Percentiles rank a stretch among this genome's conserved stretches.
Evolutionary conservation across 768 basidiomycete genomes (phyloP).

Genomic region (Coprinopsis marcescibilis): DNA sequence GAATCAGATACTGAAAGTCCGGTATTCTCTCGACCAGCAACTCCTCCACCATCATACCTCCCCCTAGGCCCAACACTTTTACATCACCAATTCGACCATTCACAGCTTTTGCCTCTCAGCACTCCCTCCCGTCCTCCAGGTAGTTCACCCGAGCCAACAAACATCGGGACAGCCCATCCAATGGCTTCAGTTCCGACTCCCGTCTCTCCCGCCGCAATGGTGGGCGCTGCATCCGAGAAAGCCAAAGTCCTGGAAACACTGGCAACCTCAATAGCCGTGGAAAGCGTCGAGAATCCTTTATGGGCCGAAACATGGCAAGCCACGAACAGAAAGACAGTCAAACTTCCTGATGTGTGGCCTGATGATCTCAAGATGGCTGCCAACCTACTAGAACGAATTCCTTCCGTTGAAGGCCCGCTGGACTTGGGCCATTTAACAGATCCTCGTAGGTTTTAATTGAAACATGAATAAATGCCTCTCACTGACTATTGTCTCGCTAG

Average conservation of each 20-base stretch:
- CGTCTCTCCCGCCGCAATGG: constrained; percentile 71
- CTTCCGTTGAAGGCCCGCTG: constrained; percentile 33
- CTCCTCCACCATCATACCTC: constrained; percentile 66
- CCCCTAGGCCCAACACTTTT: constrained; percentile 67
- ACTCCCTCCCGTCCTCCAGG: constrained; percentile 56
- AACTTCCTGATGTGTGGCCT: constrained; percentile 45
- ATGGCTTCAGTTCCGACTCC: constrained; percentile 64
- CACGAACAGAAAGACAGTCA: constrained; percentile 20
- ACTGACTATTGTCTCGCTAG: not conserved
- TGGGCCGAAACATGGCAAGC: constrained; percentile 68
- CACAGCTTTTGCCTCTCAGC: constrained; percentile 54
- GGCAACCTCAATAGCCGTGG: constrained; percentile 55
- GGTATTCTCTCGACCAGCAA: constrained; percentile 48
- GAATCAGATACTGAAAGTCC: constrained; percentile 28
- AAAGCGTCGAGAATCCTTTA: constrained; percentile 66
- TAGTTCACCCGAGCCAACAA: constrained; percentile 34
- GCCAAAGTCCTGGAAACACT: constrained; percentile 64
- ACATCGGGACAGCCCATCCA: constrained; percentile 28
- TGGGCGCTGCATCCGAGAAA: constrained; percentile 60
- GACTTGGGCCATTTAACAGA: constrained; percentile 40
- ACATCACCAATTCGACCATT: constrained; percentile 63
- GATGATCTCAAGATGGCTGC: constrained; percentile 46
- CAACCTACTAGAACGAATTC: constrained; percentile 35
- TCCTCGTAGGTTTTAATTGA: constrained; percentile 22
- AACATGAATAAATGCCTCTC: not conserved